Conservation (phyloP, 1,284 basidiomycete species). For the Papiliotrema fonsecae region DNA sequence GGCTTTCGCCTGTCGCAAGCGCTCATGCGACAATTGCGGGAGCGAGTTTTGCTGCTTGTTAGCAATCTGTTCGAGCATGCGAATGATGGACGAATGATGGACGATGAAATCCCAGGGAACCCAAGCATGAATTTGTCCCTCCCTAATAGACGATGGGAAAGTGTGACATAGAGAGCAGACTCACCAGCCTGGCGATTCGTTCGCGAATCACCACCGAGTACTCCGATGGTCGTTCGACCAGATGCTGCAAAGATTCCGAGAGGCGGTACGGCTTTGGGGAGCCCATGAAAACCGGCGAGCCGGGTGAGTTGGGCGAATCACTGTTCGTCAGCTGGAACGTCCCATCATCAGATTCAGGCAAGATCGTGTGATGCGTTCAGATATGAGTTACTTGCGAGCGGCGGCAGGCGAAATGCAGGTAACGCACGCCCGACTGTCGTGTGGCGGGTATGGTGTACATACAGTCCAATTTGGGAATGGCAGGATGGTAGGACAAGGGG, state of each 20-base stretch:
- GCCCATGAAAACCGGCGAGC: no score
- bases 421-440: no score
- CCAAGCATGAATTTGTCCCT: background rate
- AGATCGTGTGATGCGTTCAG: no score
- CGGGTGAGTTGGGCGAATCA: no score
- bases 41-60: slow-evolving; percentile 20
- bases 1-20: slow-evolving; percentile 19
- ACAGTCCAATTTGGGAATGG: background rate
- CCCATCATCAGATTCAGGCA: no score
- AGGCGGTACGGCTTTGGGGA: no score
- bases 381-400: background rate
- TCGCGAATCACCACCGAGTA: slow-evolving; percentile 8
- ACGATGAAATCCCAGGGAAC: background rate
- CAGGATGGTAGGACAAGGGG: background rate
- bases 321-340: background rate
- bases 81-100: background rate
- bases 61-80: no score
- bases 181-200: slow-evolving; percentile 16
- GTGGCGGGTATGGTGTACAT: background rate
- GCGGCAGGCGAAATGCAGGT: background rate
- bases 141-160: no score
- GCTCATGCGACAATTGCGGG: slow-evolving; percentile 10
- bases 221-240: slow-evolving; percentile 10
- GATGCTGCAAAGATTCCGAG: no score
- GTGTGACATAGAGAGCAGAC: no score